These are phyloP conservation scores for Candida suzukii DNA, from an alignment of 805 yeast species.

Conservation along the genomic window DNA sequence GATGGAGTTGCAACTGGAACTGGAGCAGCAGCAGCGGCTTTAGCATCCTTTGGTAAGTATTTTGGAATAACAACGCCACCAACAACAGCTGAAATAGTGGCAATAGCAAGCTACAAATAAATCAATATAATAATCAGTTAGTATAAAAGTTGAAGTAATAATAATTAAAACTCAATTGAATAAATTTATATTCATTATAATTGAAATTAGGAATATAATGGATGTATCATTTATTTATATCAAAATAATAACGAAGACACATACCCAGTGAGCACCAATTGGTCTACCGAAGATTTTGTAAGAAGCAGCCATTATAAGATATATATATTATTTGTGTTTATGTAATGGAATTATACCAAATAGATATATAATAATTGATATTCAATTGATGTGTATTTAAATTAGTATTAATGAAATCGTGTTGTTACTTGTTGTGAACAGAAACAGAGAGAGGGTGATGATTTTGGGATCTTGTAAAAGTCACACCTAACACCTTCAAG, in stretches of 20 bases:
- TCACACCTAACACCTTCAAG: too few species aligned
- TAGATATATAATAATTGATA: too few species aligned
- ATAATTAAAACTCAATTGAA: neutral
- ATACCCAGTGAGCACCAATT: slow-evolving; percentile 71
- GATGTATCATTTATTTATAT: too few species aligned
- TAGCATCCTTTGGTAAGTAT: slow-evolving; percentile 10
- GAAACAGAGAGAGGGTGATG: too few species aligned
- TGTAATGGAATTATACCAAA: neutral
- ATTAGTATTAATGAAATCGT: neutral
- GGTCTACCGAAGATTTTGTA: slow-evolving; percentile 80
- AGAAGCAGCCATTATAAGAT: slow-evolving; percentile 62
- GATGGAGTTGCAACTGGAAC: slow-evolving; percentile 51
- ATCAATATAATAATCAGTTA: neutral
- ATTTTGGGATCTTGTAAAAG: too few species aligned
- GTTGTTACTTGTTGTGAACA: too few species aligned
- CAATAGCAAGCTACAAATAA: slow-evolving; percentile 55
- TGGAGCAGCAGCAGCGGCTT: slow-evolving; percentile 41
- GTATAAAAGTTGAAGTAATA: neutral
- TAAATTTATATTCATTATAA: neutral
- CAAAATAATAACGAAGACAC: slow-evolving; percentile 19
- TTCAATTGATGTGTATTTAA: too few species aligned
- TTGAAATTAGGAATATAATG: too few species aligned
- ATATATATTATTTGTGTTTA: neutral
- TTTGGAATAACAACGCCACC: slow-evolving; percentile 56
- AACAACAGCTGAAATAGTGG: slow-evolving; percentile 65